Evolutionary conservation across 768 basidiomycete genomes (phyloP), one percentile per base, ranked within the genome.

Genomic region (Termitomyces sp.): DNA sequence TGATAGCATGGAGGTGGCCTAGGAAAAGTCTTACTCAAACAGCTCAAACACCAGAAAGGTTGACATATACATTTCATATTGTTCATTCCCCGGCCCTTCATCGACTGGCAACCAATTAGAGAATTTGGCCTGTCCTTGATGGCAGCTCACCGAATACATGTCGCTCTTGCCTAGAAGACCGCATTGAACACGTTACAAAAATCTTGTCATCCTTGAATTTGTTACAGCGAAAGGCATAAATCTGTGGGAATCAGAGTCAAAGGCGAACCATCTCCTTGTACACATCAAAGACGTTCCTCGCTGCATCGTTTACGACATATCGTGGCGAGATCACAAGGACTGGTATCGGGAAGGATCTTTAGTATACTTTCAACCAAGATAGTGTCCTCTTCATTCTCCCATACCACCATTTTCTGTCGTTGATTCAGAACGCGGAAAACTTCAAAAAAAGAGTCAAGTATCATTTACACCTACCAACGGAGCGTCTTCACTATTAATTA

Each of bases 301-400:
- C 67, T 65, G 55, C 83, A 85, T 10, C 74, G 71, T 56, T 73
- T 78, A 11, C 75, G 70, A 46, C 77, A 78, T 30, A 84, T 72
- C 1, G 68, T 58, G 19, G 82, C 76, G 27, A 84, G 58, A 58
- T 80, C 71, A 58, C 84, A 85, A 0, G 82, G 81, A 17, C 64
- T 59, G 21, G 74, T 57, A 54, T 83, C 76, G 8, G 83, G 80
- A 11, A 71, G 64, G 28, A 80, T 61, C 14, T 70, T 71, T 10
- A 84, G 63, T 0, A 80, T 56, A 34, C 72, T 72, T 14, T 62
- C 46, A 1, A 82, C 64, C 2, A 64, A 58, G 3, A 63, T 62
- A 5, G 59, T 35, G 12, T 72, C 73, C 0, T 57, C 48, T 25
- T 44, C 27, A 17, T 66, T 60, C 9, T 66, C 58, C 73, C 71